Conservation (phyloP, 208 protist genomes). For the Acanthamoeba polyphaga region DNA sequence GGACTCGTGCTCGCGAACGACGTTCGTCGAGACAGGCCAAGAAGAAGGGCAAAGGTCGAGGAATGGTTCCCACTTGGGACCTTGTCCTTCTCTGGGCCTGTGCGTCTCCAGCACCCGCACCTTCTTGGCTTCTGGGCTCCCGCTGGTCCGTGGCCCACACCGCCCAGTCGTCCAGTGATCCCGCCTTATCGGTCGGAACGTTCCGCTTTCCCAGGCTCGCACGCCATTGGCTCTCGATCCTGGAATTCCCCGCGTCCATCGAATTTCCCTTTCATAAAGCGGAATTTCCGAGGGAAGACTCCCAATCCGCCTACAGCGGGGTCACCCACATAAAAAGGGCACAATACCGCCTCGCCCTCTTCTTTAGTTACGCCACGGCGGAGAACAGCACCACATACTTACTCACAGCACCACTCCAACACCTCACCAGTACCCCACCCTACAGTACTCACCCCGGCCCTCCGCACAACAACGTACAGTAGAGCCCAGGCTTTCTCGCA, state of each 20-base stretch:
- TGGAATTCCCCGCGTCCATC: background rate
- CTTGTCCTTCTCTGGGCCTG: no score
- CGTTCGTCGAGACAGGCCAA: no score
- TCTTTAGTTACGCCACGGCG: background rate
- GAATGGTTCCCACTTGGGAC: no score
- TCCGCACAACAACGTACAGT: no score
- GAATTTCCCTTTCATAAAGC: background rate
- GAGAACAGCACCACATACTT: background rate
- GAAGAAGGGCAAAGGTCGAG: no score
- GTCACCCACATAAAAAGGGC: background rate
- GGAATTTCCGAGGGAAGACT: background rate
- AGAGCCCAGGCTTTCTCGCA: no score
- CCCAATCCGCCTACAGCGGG: background rate
- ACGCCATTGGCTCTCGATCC: background rate
- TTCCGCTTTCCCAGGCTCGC: background rate
- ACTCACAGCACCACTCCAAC: no score
- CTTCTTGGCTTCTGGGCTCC: no score
- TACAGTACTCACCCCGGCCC: no score
- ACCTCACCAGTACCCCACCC: no score
- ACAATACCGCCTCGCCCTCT: background rate
- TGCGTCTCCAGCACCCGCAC: no score
- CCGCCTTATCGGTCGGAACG: background rate
- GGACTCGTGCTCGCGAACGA: no score
- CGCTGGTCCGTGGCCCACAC: background rate
- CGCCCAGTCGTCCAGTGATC: slow-evolving; percentile 12